Conservation (phyloP, 805 yeast genomes). For the Kuraishia capsulata region DNA sequence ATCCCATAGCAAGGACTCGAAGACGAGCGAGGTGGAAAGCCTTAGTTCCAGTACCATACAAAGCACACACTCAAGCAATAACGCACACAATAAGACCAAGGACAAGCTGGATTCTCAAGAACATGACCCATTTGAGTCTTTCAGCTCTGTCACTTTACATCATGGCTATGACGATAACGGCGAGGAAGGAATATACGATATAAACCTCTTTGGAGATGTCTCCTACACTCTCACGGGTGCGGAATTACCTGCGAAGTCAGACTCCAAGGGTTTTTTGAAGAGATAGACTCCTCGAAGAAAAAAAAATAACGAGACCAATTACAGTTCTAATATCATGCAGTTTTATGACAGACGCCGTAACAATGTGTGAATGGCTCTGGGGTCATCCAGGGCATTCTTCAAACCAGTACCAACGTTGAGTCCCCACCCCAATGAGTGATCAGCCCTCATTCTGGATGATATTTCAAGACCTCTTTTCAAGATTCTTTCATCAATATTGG, state of each 20-base stretch:
- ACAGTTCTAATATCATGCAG: not conserved
- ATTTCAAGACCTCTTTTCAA: constrained; percentile 32
- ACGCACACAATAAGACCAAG: not conserved
- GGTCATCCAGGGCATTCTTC: not conserved
- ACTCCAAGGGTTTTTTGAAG: constrained; percentile 3
- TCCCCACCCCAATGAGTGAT: not conserved
- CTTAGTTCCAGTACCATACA: not conserved
- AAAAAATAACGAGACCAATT: not conserved
- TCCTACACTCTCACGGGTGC: constrained; percentile 39
- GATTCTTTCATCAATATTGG: constrained; percentile 44
- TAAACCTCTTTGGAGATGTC: constrained; percentile 41
- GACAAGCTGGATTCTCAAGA: not conserved
- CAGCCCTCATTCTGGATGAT: constrained; percentile 12
- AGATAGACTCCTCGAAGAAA: not conserved
- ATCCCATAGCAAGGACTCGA: not conserved
- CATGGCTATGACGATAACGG: constrained; percentile 50
- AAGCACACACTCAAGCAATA: not conserved
- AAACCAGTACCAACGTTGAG: not conserved
- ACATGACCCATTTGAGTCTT: constrained; percentile 73
- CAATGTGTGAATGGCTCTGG: too few species aligned
- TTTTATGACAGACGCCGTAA: too few species aligned
- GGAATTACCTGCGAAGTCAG: constrained; percentile 3
- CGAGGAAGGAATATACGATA: constrained; percentile 38
- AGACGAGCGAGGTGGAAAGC: not conserved
- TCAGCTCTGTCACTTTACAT: constrained; percentile 79